Conservation (phyloP, 1,284 basidiomycete species). For the Pseudozyma sp. region DNA sequence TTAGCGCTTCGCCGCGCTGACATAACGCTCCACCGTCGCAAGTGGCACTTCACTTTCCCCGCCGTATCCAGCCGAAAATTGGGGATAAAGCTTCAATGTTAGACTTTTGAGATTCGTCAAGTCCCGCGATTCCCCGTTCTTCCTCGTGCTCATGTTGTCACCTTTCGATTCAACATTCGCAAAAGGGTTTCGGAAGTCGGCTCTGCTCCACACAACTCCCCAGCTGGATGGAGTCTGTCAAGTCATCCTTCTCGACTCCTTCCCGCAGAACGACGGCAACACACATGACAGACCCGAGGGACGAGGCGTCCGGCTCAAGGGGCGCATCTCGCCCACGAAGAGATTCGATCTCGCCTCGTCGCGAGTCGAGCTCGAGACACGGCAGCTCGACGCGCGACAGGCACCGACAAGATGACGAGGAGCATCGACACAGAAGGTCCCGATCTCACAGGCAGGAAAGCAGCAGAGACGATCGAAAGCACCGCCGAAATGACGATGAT, state of each 20-base stretch:
- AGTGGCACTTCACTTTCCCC: slow-evolving; percentile 11
- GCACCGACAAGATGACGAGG: neutral
- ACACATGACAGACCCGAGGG: neutral
- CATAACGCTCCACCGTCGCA: slow-evolving; percentile 25
- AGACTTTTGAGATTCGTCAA: neutral
- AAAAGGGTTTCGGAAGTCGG: slow-evolving; percentile 8
- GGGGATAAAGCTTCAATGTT: slow-evolving; percentile 1
- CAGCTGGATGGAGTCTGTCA: neutral
- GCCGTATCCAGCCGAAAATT: slow-evolving; percentile 28
- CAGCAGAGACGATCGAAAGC: slow-evolving; percentile 2
- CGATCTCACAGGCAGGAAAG: slow-evolving; percentile 12
- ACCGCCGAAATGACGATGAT: neutral
- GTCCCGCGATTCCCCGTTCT: too few species aligned
- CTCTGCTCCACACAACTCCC: neutral
- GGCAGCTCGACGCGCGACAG: slow-evolving; percentile 5
- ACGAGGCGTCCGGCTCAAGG: neutral
- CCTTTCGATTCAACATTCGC: neutral
- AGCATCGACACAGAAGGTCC: slow-evolving; percentile 10
- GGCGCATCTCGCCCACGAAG: neutral
- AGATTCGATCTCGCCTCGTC: slow-evolving; percentile 6
- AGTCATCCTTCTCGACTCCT: neutral
- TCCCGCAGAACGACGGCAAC: too few species aligned
- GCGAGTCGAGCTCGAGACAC: slow-evolving; percentile 13
- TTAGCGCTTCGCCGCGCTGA: slow-evolving; percentile 14
- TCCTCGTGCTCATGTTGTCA: too few species aligned